These are phyloP conservation scores for Sugiyamaella smithiae DNA, from an alignment of 805 yeast genomes.

Conservation along the genomic window DNA sequence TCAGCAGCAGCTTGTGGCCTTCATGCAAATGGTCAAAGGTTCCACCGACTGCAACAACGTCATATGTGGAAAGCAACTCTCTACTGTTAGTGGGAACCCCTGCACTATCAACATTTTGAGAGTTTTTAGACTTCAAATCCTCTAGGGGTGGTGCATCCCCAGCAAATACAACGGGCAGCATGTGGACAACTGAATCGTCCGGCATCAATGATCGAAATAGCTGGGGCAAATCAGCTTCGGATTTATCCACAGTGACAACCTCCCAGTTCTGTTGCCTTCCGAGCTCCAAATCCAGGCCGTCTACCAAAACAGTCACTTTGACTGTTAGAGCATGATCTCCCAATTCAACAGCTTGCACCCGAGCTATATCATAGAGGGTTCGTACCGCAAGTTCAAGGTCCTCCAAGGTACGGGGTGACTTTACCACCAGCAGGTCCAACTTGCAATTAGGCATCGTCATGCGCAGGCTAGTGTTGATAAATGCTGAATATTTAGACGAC, in stretches of 20 bases:
- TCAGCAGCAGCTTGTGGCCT: constrained; percentile 85
- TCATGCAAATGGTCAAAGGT: constrained; percentile 96
- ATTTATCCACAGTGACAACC: constrained; percentile 31
- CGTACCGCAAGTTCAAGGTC: constrained; percentile 28
- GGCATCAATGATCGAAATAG: constrained; percentile 23
- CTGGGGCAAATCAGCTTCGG: constrained; percentile 23
- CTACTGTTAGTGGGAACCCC: constrained; percentile 19
- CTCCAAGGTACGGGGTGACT: constrained; percentile 25
- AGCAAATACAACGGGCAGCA: constrained; percentile 26
- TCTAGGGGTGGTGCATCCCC: constrained; percentile 3
- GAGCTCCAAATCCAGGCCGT: constrained; percentile 32
- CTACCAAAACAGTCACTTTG: constrained; percentile 31
- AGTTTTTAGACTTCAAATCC: not conserved
- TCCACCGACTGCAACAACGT: constrained; percentile 70
- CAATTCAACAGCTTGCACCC: constrained; percentile 20
- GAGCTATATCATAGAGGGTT: constrained; percentile 27
- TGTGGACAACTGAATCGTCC: constrained; percentile 17
- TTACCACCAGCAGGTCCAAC: constrained; percentile 30
- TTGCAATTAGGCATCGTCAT: constrained; percentile 31
- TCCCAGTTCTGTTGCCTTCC: constrained; percentile 32
- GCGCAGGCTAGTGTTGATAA: constrained; percentile 29
- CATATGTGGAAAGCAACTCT: constrained; percentile 16
- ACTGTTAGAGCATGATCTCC: constrained; percentile 14
- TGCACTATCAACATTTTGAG: constrained; percentile 5
- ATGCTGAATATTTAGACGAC: constrained; percentile 21